Evolutionary conservation across 148 eudicot species (phyloP).

Genomic region (Rhododendron williamsianum): DNA sequence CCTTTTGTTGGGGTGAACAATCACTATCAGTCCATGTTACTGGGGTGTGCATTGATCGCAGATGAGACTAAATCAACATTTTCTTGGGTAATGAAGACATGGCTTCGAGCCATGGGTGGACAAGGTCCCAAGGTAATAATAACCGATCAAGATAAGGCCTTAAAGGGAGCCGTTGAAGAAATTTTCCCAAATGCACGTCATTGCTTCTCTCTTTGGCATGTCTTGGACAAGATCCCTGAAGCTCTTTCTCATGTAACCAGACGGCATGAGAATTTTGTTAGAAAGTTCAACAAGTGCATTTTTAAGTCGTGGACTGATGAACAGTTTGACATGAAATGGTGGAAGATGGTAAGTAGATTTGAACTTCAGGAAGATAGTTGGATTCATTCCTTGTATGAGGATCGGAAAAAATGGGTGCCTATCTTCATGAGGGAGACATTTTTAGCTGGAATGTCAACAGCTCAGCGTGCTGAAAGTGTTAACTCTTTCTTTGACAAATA

Average conservation of each 20-base stretch:
- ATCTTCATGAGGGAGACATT: constrained; percentile 36
- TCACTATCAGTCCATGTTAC: constrained; percentile 42
- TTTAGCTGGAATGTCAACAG: constrained; percentile 47
- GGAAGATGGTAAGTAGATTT: constrained; percentile 45
- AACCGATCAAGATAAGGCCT: constrained; percentile 40
- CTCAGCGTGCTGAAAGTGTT: constrained; percentile 43
- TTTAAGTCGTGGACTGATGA: constrained; percentile 45
- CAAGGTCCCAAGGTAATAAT: constrained; percentile 42
- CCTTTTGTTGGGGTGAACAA: constrained; percentile 51
- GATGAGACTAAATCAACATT: constrained; percentile 42
- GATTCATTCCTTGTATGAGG: constrained; percentile 42
- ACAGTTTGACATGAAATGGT: constrained; percentile 52
- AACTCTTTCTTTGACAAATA: constrained; percentile 45
- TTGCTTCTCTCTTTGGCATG: constrained; percentile 53
- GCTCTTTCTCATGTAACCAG: constrained; percentile 34
- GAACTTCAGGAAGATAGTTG: constrained; percentile 50
- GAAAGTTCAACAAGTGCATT: constrained; percentile 45
- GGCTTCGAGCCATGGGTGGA: constrained; percentile 59
- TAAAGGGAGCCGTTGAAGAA: constrained; percentile 33
- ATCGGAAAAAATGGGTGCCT: constrained; percentile 50
- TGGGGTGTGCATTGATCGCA: constrained; percentile 44
- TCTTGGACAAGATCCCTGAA: constrained; percentile 47
- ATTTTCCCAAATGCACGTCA: constrained; percentile 42
- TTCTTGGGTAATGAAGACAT: constrained; percentile 55
- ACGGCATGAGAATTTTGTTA: constrained; percentile 32